Conservation (phyloP, 1,284 basidiomycete genomes). For the Earliella scabrosa region DNA sequence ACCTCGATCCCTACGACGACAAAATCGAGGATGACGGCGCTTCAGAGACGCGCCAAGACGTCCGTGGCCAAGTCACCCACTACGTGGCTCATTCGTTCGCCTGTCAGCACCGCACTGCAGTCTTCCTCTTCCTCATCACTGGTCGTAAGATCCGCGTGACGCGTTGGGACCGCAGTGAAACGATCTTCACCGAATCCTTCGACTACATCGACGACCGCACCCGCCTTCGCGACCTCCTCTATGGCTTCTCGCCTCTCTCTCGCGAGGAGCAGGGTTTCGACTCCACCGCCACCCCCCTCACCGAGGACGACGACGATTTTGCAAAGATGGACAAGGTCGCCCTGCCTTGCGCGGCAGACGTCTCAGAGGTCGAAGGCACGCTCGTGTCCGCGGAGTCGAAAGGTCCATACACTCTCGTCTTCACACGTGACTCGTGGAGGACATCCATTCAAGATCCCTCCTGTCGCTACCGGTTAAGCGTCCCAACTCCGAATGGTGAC, state of each 20-base stretch:
- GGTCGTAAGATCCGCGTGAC: neutral
- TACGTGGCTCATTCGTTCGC: conserved; percentile 1
- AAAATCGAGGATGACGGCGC: neutral
- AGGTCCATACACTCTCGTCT: neutral
- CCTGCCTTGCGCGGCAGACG: neutral
- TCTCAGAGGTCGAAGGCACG: neutral
- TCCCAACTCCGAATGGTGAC: neutral
- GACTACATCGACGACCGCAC: neutral
- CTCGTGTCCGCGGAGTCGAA: neutral
- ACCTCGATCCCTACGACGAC: conserved; percentile 7
- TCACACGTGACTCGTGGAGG: neutral
- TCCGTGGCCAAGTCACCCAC: neutral
- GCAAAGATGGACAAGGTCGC: neutral
- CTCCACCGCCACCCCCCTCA: neutral
- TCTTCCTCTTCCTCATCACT: neutral
- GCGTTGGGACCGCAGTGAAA: conserved; percentile 4
- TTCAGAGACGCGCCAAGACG: neutral
- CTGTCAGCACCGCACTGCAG: neutral
- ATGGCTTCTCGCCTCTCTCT: neutral
- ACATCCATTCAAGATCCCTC: neutral
- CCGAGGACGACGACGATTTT: neutral
- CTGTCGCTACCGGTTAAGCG: neutral
- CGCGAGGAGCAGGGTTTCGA: neutral
- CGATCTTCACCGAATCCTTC: conserved; percentile 2
- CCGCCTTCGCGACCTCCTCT: neutral